phyloP scores from a whole-genome alignment of 306 rosid genomes.

The Adenanthera pavonina region DNA sequence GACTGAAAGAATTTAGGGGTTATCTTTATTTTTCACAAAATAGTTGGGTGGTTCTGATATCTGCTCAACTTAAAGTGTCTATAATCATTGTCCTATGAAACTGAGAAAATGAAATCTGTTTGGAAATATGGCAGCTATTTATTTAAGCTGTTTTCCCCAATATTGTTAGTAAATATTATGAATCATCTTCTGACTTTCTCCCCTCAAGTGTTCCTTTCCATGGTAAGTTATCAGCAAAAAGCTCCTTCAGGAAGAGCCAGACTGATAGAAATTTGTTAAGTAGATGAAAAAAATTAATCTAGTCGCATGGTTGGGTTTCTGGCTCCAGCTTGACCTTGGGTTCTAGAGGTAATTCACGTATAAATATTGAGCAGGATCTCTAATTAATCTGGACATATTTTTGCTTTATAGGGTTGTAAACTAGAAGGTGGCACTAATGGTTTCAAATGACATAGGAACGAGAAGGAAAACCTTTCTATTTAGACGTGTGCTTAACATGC shows the following conservation, averaged over 20 bases:
- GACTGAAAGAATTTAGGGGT: background rate
- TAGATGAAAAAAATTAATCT: constrained; percentile 17
- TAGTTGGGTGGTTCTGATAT: constrained; percentile 8
- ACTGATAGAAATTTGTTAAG: background rate
- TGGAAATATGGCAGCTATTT: background rate
- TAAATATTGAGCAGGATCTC: constrained; percentile 5
- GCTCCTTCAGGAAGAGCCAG: constrained; percentile 12
- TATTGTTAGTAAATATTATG: background rate
- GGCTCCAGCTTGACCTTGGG: background rate
- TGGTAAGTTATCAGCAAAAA: background rate
- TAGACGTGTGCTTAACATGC: constrained; percentile 23
- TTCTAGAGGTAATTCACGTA: constrained; percentile 1
- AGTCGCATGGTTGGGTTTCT: constrained; percentile 4
- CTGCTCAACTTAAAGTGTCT: constrained; percentile 17
- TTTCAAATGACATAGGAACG: background rate
- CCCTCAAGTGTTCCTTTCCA: background rate
- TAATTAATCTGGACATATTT: constrained; percentile 10
- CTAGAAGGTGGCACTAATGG: constrained; percentile 23
- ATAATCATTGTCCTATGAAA: constrained; percentile 20
- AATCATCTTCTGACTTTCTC: background rate
- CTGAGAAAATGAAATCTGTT: constrained; percentile 8
- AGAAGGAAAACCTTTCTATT: constrained; percentile 13
- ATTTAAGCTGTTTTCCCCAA: background rate
- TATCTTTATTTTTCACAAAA: constrained; percentile 11
- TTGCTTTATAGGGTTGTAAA: constrained; percentile 26